Percentiles rank a stretch among this genome's conserved stretches.
phyloP scores from a whole-genome alignment of 805 yeast species.

The Candida sphagnicola region DNA sequence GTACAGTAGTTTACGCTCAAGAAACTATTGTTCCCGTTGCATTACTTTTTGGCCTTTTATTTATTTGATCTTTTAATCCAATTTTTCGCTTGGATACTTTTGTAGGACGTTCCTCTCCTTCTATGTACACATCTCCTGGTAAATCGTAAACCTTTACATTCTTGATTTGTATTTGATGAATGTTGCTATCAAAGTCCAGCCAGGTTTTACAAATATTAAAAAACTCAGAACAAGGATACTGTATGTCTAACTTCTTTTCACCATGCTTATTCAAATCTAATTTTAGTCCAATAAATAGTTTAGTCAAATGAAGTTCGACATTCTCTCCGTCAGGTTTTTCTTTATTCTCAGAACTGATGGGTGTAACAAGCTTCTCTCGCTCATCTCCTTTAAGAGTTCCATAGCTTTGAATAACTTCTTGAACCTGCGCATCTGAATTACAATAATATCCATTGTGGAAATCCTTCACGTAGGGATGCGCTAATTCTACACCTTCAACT shows the following conservation, averaged over 20 bases:
- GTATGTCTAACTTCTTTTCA: constrained; percentile 64
- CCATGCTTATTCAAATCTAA: constrained; percentile 40
- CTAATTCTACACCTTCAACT: constrained; percentile 68
- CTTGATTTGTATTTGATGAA: constrained; percentile 63
- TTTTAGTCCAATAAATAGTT: constrained; percentile 76
- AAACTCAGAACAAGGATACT: constrained; percentile 87
- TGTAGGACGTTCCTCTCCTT: constrained; percentile 72
- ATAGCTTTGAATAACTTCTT: constrained; percentile 55
- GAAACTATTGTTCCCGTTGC: constrained; percentile 10
- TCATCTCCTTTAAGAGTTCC: constrained; percentile 58
- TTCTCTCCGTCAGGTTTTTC: constrained; percentile 4
- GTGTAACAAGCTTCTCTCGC: constrained; percentile 16
- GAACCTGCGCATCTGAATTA: constrained; percentile 6
- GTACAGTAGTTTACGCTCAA: constrained; percentile 5
- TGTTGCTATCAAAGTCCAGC: constrained; percentile 59
- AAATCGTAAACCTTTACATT: constrained; percentile 63
- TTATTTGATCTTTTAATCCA: constrained; percentile 10
- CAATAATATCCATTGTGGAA: constrained; percentile 52
- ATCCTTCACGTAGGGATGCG: constrained; percentile 78
- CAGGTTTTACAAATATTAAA: constrained; percentile 75
- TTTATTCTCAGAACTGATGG: constrained; percentile 6
- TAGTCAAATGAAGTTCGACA: constrained; percentile 55
- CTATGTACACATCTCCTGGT: constrained; percentile 76
- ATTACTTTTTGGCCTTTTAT: constrained; percentile 21
- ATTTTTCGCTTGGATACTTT: constrained; percentile 45